These are phyloP conservation scores for Cladochytrium tenue DNA, from an alignment of 371 early-diverging fungal genomes.

Conservation along the genomic window DNA sequence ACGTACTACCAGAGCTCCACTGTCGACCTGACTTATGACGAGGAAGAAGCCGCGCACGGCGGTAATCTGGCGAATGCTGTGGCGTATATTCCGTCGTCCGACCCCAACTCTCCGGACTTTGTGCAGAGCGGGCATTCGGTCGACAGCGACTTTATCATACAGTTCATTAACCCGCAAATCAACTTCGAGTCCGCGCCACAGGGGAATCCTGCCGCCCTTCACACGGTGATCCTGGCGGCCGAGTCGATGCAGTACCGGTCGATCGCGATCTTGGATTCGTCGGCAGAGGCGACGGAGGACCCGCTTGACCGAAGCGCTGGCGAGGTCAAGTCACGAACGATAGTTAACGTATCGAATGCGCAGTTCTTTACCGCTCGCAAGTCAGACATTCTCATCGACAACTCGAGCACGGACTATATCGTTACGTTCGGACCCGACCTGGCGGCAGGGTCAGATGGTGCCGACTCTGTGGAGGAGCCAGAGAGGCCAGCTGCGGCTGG, in stretches of 20 bases:
- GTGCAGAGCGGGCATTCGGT: constrained; percentile 55
- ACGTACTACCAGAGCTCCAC: constrained; percentile 29
- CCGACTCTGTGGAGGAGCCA: neutral
- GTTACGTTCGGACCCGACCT: neutral
- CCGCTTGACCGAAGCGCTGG: constrained; percentile 39
- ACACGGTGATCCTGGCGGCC: constrained; percentile 63
- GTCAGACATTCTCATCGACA: constrained; percentile 49
- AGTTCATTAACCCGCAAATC: constrained; percentile 73
- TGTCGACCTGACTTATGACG: neutral
- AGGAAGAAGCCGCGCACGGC: neutral
- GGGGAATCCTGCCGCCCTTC: constrained; percentile 35
- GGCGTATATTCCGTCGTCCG: constrained; percentile 42
- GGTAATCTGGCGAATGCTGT: constrained; percentile 10
- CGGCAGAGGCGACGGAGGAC: constrained; percentile 19
- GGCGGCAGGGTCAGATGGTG: neutral
- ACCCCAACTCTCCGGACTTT: constrained; percentile 59
- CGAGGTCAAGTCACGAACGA: constrained; percentile 65
- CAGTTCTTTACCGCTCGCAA: constrained; percentile 78
- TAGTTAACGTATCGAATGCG: constrained; percentile 74
- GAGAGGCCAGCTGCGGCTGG: neutral
- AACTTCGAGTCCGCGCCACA: constrained; percentile 53
- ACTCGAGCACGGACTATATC: constrained; percentile 19
- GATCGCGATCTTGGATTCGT: constrained; percentile 58
- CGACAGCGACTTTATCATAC: constrained; percentile 65
- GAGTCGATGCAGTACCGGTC: constrained; percentile 68